Conservation (phyloP, 345 rosid genomes). For the Dipteronia sinensis region DNA sequence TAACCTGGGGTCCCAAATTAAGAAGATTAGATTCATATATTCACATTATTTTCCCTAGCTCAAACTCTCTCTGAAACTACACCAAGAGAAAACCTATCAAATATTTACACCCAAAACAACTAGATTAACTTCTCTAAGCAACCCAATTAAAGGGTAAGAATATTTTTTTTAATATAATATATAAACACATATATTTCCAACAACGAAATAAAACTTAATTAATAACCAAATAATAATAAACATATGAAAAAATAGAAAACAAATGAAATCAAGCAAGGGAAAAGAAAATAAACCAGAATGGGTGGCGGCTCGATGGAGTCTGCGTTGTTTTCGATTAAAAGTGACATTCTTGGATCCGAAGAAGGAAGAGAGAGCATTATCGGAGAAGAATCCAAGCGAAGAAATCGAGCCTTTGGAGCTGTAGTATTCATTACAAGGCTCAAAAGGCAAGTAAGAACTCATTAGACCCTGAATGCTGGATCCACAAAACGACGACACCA, state of each 20-base stretch:
- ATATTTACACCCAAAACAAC: not conserved
- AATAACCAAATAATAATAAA: no score
- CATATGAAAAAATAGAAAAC: not conserved
- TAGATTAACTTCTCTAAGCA: not conserved
- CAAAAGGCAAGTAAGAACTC: conserved; percentile 64
- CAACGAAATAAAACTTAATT: not conserved
- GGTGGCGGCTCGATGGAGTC: conserved; percentile 38
- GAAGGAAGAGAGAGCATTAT: conserved; percentile 32
- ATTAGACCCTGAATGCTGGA: conserved; percentile 53
- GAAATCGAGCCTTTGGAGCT: conserved; percentile 48
- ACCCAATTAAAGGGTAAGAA: not conserved
- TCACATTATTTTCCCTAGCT: not conserved
- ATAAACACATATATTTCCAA: not conserved
- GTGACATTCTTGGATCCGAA: conserved; percentile 46
- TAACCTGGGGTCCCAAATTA: not conserved
- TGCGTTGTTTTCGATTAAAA: conserved; percentile 44
- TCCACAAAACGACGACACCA: conserved; percentile 41
- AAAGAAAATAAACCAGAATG: conserved; percentile 38
- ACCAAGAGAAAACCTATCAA: not conserved
- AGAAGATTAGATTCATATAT: not conserved
- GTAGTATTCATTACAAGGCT: conserved; percentile 62
- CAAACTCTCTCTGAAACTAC: not conserved
- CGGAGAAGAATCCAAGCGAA: conserved; percentile 30
- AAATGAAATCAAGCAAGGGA: not conserved
- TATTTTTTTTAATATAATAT: not conserved